phyloP scores from a whole-genome alignment of 176 grass and related monocot genomes.

The bread wheat (Triticum aestivum) region DNA sequence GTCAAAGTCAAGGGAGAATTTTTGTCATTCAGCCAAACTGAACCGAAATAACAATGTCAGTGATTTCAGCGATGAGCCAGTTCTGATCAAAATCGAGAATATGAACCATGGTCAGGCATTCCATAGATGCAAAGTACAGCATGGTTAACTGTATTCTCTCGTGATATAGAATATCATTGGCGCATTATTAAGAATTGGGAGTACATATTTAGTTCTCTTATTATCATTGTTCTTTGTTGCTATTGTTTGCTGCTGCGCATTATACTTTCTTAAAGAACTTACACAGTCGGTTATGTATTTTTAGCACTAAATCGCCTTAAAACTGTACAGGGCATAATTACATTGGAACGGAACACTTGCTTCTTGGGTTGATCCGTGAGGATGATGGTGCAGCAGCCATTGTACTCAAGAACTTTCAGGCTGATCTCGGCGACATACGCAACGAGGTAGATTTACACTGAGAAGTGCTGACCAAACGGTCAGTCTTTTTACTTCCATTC shows the following conservation, averaged over 20 bases:
- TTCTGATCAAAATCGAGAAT: not conserved
- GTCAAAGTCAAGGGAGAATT: not conserved
- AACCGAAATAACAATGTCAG: not conserved
- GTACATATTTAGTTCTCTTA: not conserved
- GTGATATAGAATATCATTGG: not conserved
- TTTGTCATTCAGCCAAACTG: not conserved
- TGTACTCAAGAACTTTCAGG: slow-evolving; percentile 75
- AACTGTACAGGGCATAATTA: slow-evolving; percentile 76
- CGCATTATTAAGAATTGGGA: not conserved
- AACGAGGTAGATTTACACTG: slow-evolving; percentile 57
- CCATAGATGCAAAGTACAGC: not conserved
- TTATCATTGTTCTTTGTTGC: not conserved
- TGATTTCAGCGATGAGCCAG: not conserved
- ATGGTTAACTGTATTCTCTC: too few species aligned
- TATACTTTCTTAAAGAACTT: not conserved
- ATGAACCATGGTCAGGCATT: not conserved
- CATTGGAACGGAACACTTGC: slow-evolving; percentile 93
- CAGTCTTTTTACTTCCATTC: not conserved
- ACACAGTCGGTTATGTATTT: not conserved
- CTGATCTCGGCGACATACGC: slow-evolving; percentile 72
- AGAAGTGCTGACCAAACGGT: not conserved
- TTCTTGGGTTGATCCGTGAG: slow-evolving; percentile 87
- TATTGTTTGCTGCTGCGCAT: not conserved
- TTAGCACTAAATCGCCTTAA: not conserved
- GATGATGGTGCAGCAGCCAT: slow-evolving; percentile 86